Evolutionary conservation across 2,329 filamentous ascomycete genomes (phyloP).

Genomic region (Alternaria brassicicola): DNA sequence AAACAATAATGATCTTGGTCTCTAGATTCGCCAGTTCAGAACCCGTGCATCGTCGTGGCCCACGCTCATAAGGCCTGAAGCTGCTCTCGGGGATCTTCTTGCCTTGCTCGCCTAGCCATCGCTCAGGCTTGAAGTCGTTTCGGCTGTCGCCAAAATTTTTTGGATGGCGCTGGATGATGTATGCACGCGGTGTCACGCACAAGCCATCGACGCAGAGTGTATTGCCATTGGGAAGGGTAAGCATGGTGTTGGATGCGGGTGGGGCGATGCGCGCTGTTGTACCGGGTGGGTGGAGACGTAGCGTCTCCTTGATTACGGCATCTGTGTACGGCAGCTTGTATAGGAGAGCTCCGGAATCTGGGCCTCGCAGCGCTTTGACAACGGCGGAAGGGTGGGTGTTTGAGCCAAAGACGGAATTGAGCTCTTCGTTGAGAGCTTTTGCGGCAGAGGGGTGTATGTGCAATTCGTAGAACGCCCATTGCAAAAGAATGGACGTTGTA

Average conservation of each 20-base stretch:
- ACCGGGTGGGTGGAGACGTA: conserved; percentile 50
- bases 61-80: conserved; percentile 61
- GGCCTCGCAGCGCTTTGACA: background rate
- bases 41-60: conserved; percentile 61
- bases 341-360: background rate
- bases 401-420: background rate
- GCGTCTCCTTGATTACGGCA: conserved; percentile 53
- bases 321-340: conserved; percentile 51
- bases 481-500: conserved; percentile 34
- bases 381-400: background rate
- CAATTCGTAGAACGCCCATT: conserved; percentile 36
- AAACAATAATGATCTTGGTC: conserved; percentile 56
- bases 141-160: conserved; percentile 18
- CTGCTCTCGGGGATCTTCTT: conserved; percentile 50
- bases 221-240: conserved; percentile 17
- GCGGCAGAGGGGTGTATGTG: conserved; percentile 25
- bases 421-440: background rate
- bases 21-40: conserved; percentile 61
- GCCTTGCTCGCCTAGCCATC: conserved; percentile 21
- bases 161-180: conserved; percentile 26
- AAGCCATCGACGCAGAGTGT: conserved; percentile 18
- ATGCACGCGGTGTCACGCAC: conserved; percentile 17
- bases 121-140: conserved; percentile 32
- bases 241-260: conserved; percentile 8
- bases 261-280: conserved; percentile 25